Conservation (phyloP, 2,329 filamentous ascomycete genomes). For the Colletotrichum graminicola region DNA sequence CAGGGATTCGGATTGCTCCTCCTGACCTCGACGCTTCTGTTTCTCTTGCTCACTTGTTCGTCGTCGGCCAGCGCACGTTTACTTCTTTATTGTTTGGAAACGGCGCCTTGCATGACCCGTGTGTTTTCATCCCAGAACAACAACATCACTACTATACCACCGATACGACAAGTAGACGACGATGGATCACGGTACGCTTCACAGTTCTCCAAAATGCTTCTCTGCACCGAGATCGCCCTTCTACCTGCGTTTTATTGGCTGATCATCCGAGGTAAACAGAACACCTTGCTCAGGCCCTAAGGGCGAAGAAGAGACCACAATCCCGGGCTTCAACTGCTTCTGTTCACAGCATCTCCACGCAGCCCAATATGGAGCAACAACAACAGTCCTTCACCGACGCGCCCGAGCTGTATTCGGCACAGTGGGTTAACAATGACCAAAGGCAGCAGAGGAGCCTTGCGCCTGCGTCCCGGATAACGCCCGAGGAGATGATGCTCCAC, state of each 20-base stretch:
- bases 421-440: slow-evolving; percentile 64
- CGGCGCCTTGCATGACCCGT: slow-evolving; percentile 32
- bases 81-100: slow-evolving; percentile 38
- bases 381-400: slow-evolving; percentile 54
- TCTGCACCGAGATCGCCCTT: slow-evolving; percentile 10
- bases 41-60: slow-evolving; percentile 15
- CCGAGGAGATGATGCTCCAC: slow-evolving; percentile 72
- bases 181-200: slow-evolving; percentile 41
- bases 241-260: slow-evolving; percentile 46
- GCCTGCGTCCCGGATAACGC: slow-evolving; percentile 61
- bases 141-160: slow-evolving; percentile 18
- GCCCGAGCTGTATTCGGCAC: slow-evolving; percentile 59
- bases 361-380: slow-evolving; percentile 64
- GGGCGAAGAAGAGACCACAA: slow-evolving; percentile 63
- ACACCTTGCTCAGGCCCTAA: slow-evolving; percentile 49
- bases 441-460: slow-evolving; percentile 59
- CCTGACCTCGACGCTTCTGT: slow-evolving; percentile 19
- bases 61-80: slow-evolving; percentile 27
- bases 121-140: slow-evolving; percentile 43
- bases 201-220: slow-evolving; percentile 1
- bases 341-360: slow-evolving; percentile 65
- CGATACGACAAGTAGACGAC: slow-evolving; percentile 25
- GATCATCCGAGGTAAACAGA: slow-evolving; percentile 46
- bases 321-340: slow-evolving; percentile 70
- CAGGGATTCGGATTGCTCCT: slow-evolving; percentile 35